A percentile compares a stretch with the other conserved stretches of the same genome.
Conservation (phyloP, 2,329 filamentous ascomycete species). For the Cladosporium sphaerospermum region DNA sequence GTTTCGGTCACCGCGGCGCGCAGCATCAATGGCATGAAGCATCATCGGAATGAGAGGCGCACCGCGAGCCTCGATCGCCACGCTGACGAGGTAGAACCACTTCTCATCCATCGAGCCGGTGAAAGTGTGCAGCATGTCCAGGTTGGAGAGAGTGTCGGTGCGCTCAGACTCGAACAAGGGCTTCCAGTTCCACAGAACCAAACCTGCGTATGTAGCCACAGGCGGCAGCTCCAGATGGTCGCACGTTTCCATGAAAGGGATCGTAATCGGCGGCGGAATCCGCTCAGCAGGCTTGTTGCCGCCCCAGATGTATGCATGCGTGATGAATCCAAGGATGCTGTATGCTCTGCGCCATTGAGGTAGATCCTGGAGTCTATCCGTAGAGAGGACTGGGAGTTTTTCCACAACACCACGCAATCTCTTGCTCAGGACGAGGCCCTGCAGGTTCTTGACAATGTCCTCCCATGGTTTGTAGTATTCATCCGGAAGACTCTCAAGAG, state of each 20-base stretch:
- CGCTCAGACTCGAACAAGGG: conserved; percentile 78
- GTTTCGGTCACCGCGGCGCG: conserved; percentile 60
- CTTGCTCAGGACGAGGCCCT: conserved; percentile 77
- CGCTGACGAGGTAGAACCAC: conserved; percentile 95
- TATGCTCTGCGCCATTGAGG: conserved; percentile 90
- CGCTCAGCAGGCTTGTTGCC: conserved; percentile 63
- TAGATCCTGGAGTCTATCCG: conserved; percentile 71
- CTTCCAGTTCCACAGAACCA: conserved; percentile 96
- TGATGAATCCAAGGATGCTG: conserved; percentile 67
- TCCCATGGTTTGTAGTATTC: conserved; percentile 97
- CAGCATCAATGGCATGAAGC: conserved; percentile 79
- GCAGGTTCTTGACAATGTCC: conserved; percentile 74
- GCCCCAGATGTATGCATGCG: conserved; percentile 88
- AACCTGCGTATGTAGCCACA: conserved; percentile 86
- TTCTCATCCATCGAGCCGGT: conserved; percentile 94
- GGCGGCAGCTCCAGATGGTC: conserved; percentile 72
- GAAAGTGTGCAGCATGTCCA: conserved; percentile 82
- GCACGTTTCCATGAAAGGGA: conserved; percentile 74
- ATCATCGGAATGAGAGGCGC: conserved; percentile 83
- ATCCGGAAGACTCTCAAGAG: conserved; percentile 74
- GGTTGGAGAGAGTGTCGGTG: conserved; percentile 77
- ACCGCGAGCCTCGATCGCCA: conserved; percentile 89
- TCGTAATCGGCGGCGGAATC: conserved; percentile 74
- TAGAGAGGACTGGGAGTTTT: conserved; percentile 74
- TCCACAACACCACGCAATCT: conserved; percentile 76